Evolutionary conservation across 2,329 filamentous ascomycete species (phyloP).

Genomic region (Fusarium abutilonis): DNA sequence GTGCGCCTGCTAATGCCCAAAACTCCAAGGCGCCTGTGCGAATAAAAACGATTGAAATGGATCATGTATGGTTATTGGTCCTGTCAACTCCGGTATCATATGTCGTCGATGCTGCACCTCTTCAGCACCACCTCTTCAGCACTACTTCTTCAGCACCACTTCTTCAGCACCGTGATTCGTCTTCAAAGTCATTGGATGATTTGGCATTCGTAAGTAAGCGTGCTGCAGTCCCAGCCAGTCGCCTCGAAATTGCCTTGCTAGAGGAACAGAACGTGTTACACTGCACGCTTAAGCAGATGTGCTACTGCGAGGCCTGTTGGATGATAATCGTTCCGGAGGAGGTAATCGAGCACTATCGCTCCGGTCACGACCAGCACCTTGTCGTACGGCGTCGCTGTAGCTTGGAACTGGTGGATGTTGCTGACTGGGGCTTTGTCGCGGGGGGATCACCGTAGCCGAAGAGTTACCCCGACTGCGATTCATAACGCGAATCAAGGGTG

Average conservation of each 20-base stretch:
- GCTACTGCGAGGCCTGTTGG: constrained; percentile 34
- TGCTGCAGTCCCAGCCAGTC: background rate
- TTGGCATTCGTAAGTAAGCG: constrained; percentile 4
- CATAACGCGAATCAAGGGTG: constrained; percentile 61
- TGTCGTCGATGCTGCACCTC: constrained; percentile 27
- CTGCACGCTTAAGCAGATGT: constrained; percentile 25
- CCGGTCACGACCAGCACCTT: constrained; percentile 53
- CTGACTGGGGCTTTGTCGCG: constrained; percentile 37
- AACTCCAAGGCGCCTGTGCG: constrained; percentile 46
- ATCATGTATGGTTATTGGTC: constrained; percentile 36
- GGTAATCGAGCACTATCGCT: constrained; percentile 40
- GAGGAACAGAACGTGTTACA: background rate
- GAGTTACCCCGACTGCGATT: constrained; percentile 63
- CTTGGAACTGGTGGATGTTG: constrained; percentile 76
- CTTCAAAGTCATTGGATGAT: constrained; percentile 9
- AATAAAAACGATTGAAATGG: constrained; percentile 37
- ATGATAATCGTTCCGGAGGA: constrained; percentile 25
- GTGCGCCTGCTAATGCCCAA: constrained; percentile 35
- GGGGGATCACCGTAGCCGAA: constrained; percentile 51
- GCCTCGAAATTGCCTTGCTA: background rate
- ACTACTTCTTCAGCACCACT: too few relatives aligned
- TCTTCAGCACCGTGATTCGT: constrained; percentile 24
- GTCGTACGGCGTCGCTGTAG: constrained; percentile 78
- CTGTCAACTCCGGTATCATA: constrained; percentile 41
- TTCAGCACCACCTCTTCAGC: too few relatives aligned